Conservation (phyloP, 2,329 filamentous ascomycete genomes). For the Fusarium ramigenum region DNA sequence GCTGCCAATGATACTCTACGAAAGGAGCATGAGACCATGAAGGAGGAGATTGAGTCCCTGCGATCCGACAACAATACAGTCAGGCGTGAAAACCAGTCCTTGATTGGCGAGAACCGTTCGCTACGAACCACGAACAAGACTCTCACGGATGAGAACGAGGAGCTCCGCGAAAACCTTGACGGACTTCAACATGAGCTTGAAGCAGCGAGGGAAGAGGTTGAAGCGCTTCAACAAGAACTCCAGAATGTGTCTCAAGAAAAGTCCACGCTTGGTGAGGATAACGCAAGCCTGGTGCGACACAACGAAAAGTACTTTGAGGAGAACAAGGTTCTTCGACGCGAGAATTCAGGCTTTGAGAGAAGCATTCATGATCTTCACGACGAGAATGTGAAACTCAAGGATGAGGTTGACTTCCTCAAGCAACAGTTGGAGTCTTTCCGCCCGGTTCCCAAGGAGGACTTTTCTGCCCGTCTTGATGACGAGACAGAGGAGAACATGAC, state of each 20-base stretch:
- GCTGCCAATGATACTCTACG: constrained; percentile 53
- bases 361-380: constrained; percentile 57
- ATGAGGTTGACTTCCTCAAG: constrained; percentile 58
- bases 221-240: constrained; percentile 51
- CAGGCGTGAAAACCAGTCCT: constrained; percentile 54
- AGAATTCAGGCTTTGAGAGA: constrained; percentile 60
- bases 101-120: constrained; percentile 56
- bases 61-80: constrained; percentile 54
- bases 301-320: constrained; percentile 65
- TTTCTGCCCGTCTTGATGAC: constrained; percentile 48
- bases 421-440: constrained; percentile 56
- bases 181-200: constrained; percentile 54
- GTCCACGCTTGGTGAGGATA: constrained; percentile 58
- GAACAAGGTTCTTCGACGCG: constrained; percentile 58
- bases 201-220: constrained; percentile 52
- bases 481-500: constrained; percentile 64
- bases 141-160: constrained; percentile 55
- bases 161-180: constrained; percentile 54
- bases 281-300: constrained; percentile 61
- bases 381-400: constrained; percentile 58
- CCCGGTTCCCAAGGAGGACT: constrained; percentile 50
- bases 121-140: constrained; percentile 54
- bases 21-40: constrained; percentile 49
- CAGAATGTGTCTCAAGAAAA: constrained; percentile 55
- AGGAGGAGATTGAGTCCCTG: constrained; percentile 53